These are phyloP conservation scores for Taphrina flavorubra DNA, from an alignment of 1,139 yeast genomes.

Conservation along the genomic window DNA sequence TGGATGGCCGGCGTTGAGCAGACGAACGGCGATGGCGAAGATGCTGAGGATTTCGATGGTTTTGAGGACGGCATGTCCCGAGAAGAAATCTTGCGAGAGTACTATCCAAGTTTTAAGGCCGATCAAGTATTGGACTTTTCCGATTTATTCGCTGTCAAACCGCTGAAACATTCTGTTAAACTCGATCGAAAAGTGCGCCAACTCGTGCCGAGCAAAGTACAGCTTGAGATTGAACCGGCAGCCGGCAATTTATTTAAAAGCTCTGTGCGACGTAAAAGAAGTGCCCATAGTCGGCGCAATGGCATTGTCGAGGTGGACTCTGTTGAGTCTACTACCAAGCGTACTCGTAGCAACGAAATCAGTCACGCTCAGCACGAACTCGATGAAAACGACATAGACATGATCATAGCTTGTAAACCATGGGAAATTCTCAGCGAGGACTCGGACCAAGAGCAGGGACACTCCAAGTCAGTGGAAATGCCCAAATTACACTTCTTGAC, in stretches of 20 bases:
- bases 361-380: not conserved
- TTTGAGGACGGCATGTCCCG: conserved; percentile 51
- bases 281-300: conserved; percentile 1
- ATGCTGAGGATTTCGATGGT: conserved; percentile 47
- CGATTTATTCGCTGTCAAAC: conserved; percentile 67
- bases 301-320: conserved; percentile 13
- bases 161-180: conserved; percentile 61
- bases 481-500: conserved; percentile 11
- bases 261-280: conserved; percentile 17
- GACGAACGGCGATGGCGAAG: conserved; percentile 32
- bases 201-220: conserved; percentile 60
- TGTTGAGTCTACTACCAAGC: not conserved
- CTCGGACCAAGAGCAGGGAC: not conserved
- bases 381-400: conserved; percentile 16
- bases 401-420: conserved; percentile 34
- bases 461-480: not conserved
- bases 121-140: conserved; percentile 69
- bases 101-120: conserved; percentile 68
- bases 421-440: conserved; percentile 18
- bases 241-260: conserved; percentile 56
- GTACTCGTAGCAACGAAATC: not conserved
- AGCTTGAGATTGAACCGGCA: conserved; percentile 60
- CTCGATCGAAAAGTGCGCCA: conserved; percentile 64
- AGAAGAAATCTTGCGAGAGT: conserved; percentile 51
- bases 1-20: conserved; percentile 48